These are phyloP conservation scores for Aspergillus viridinutans DNA, from an alignment of 2,329 filamentous ascomycete genomes.

Conservation along the genomic window DNA sequence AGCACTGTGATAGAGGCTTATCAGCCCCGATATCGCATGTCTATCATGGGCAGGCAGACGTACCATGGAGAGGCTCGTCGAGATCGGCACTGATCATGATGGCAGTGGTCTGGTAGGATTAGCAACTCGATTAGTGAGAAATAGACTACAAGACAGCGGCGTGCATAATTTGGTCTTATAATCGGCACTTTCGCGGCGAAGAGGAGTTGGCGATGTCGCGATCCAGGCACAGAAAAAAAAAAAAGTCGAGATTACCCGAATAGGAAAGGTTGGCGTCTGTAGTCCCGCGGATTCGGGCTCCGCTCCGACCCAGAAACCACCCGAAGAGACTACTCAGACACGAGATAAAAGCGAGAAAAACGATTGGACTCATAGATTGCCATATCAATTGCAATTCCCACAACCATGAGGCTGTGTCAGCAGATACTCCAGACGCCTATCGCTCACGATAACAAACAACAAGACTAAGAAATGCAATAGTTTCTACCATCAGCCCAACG, in stretches of 20 bases:
- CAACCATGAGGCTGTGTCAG: conserved; percentile 1
- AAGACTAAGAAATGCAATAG: not conserved
- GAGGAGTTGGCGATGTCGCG: conserved; percentile 11
- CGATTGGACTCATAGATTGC: not conserved
- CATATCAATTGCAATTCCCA: not conserved
- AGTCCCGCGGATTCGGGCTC: conserved; percentile 24
- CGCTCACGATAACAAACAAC: not conserved
- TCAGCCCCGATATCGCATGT: conserved; percentile 26
- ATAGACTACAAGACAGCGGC: not conserved
- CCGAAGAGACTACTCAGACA: conserved; percentile 4
- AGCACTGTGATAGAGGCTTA: conserved; percentile 48
- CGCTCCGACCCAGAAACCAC: conserved; percentile 11
- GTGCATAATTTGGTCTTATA: conserved; percentile 6
- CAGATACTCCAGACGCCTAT: conserved; percentile 15
- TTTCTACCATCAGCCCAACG: conserved; percentile 50
- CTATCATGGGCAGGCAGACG: conserved; percentile 15
- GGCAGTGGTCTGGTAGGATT: conserved; percentile 1
- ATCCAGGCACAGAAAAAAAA: conserved; percentile 20
- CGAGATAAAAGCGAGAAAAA: conserved; percentile 2
- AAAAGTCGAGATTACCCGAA: conserved; percentile 29
- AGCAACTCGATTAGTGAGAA: not conserved
- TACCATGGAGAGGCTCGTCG: conserved; percentile 39
- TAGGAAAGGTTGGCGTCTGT: conserved; percentile 25
- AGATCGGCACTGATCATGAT: conserved; percentile 33
- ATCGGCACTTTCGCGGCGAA: conserved; percentile 7